phyloP scores from a whole-genome alignment of 1,284 basidiomycete species.

The Tilletiopsis washingtonensis region DNA sequence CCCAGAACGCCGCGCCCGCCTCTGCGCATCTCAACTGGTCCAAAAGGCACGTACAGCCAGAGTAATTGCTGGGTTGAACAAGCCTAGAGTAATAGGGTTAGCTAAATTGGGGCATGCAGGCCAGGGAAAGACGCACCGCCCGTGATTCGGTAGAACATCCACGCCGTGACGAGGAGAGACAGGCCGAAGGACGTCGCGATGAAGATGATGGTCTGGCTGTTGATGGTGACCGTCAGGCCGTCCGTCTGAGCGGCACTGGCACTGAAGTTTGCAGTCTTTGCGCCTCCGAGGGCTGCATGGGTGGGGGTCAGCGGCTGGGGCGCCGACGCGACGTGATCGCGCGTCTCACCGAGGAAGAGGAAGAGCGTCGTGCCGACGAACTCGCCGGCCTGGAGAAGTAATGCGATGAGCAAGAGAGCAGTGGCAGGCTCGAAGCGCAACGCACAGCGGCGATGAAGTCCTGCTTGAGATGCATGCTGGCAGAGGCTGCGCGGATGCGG shows the following conservation, averaged over 20 bases:
- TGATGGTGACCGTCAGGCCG: not conserved
- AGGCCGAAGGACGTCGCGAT: constrained; percentile 30
- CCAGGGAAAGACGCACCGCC: constrained; percentile 55
- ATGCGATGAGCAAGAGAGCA: too few species aligned
- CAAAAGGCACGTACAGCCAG: constrained; percentile 14
- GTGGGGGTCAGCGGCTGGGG: not conserved
- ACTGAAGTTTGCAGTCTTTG: constrained; percentile 6
- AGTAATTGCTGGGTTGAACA: constrained; percentile 51
- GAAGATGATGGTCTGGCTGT: constrained; percentile 24
- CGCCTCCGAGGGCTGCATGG: constrained; percentile 8
- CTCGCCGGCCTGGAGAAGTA: too few species aligned
- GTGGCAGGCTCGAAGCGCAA: too few species aligned
- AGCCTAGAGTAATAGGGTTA: too few species aligned
- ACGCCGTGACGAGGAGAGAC: constrained; percentile 45
- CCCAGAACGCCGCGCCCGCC: too few species aligned
- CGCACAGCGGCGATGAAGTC: too few species aligned
- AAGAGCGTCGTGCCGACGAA: constrained; percentile 11
- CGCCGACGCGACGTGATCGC: not conserved
- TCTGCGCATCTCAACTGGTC: not conserved
- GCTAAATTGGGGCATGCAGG: not conserved
- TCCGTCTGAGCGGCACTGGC: constrained; percentile 1
- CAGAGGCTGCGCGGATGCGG: too few species aligned
- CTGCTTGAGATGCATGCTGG: too few species aligned
- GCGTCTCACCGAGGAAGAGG: not conserved
- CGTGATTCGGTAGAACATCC: constrained; percentile 67